Evolutionary conservation across 129 eudicot genomes (phyloP).

Genomic region (Gnaphalium uliginosum): DNA sequence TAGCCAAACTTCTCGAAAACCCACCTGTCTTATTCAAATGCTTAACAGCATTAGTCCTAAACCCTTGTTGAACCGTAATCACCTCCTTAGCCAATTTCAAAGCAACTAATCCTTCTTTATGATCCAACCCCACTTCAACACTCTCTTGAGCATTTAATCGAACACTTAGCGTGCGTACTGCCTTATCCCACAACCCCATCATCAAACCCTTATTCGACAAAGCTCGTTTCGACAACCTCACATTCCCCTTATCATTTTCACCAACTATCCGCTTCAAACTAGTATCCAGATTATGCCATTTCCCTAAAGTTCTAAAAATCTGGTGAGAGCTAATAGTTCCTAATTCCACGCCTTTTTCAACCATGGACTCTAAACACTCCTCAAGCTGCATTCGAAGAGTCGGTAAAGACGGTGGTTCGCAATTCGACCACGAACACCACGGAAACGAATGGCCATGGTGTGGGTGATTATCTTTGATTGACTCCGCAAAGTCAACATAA

Average conservation of each 20-base stretch:
- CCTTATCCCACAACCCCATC: slow-evolving; percentile 70
- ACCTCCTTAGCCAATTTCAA: slow-evolving; percentile 86
- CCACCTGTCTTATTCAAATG: slow-evolving; percentile 73
- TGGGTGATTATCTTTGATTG: slow-evolving; percentile 63
- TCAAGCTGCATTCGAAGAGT: slow-evolving; percentile 58
- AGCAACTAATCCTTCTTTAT: slow-evolving; percentile 73
- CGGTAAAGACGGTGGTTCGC: slow-evolving; percentile 52
- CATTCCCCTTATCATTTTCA: background rate
- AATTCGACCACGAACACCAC: slow-evolving; percentile 78
- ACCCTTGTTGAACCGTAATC: slow-evolving; percentile 66
- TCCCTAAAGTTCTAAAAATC: slow-evolving; percentile 54
- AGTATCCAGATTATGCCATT: slow-evolving; percentile 68
- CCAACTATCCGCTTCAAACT: slow-evolving; percentile 45
- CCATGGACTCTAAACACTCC: slow-evolving; percentile 64
- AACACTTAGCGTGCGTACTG: slow-evolving; percentile 52
- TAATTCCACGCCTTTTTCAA: slow-evolving; percentile 50
- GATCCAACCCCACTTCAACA: slow-evolving; percentile 53
- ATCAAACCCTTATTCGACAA: slow-evolving; percentile 26
- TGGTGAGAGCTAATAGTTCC: slow-evolving; percentile 74
- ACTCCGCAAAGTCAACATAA: slow-evolving; percentile 75
- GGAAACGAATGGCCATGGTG: slow-evolving; percentile 68
- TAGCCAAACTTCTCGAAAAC: slow-evolving; percentile 72
- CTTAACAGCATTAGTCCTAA: slow-evolving; percentile 77
- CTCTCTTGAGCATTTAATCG: slow-evolving; percentile 54
- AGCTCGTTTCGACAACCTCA: slow-evolving; percentile 8